Percentiles rank a stretch among this genome's conserved stretches.
Conservation (phyloP, 441 rosid species). For the Flueggea neowawraea region DNA sequence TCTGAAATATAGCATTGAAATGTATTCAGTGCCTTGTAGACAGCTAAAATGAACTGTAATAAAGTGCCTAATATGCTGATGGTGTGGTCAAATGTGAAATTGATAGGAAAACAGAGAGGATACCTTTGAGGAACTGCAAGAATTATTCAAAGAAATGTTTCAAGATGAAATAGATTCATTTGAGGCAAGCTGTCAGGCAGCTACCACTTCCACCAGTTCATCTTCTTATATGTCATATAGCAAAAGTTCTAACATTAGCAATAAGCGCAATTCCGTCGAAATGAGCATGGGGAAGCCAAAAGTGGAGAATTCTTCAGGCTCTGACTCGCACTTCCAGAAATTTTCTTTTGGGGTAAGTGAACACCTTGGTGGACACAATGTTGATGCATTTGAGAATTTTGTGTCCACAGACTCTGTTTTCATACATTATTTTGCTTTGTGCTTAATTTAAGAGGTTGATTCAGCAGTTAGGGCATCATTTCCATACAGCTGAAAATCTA, state of each 20-base stretch:
- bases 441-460: too few relatives aligned
- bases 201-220: slow-evolving; percentile 15
- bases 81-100: slow-evolving; percentile 2
- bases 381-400: too few relatives aligned
- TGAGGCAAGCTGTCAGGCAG: slow-evolving; percentile 17
- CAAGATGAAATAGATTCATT: slow-evolving; percentile 42
- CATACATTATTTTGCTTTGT: too few relatives aligned
- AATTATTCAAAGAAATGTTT: slow-evolving; percentile 70
- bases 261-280: slow-evolving; percentile 22
- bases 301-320: slow-evolving; percentile 26
- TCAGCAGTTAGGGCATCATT: too few relatives aligned
- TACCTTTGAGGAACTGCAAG: slow-evolving; percentile 66
- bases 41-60: too few relatives aligned
- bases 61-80: too few relatives aligned
- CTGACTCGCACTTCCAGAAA: slow-evolving; percentile 26
- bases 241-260: slow-evolving; percentile 31
- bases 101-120: slow-evolving; percentile 53
- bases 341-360: slow-evolving; percentile 67
- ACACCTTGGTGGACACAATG: background rate
- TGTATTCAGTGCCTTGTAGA: too few relatives aligned
- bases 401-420: too few relatives aligned
- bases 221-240: slow-evolving; percentile 27
- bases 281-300: slow-evolving; percentile 26
- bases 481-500: too few relatives aligned
- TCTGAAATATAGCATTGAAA: too few relatives aligned